Conservation (phyloP, 2,329 filamentous ascomycete genomes). For the Paraphoma sp. region DNA sequence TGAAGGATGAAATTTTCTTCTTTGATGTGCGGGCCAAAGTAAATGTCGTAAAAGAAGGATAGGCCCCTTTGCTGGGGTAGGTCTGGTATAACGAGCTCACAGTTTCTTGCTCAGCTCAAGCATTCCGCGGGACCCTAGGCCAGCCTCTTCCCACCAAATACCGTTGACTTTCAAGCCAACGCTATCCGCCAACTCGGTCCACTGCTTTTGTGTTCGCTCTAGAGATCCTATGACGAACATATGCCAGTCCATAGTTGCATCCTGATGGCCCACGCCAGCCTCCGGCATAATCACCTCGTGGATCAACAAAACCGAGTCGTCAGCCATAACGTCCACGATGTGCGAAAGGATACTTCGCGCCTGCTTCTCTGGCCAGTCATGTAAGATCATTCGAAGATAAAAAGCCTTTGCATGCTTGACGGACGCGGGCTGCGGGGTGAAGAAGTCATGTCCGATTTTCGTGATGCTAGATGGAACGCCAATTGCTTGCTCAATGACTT, state of each 20-base stretch:
- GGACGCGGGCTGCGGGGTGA: conserved; percentile 17
- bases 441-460: conserved; percentile 21
- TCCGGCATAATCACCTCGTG: conserved; percentile 53
- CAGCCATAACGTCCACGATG: conserved; percentile 36
- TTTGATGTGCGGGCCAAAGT: too few species aligned
- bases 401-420: conserved; percentile 32
- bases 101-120: background rate
- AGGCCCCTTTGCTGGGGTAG: too few species aligned
- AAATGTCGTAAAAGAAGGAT: too few species aligned
- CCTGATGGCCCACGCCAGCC: conserved; percentile 35
- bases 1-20: too few species aligned
- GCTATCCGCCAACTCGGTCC: conserved; percentile 39
- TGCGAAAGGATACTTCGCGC: conserved; percentile 42
- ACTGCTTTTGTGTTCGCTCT: conserved; percentile 52
- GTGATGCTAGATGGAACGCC: conserved; percentile 6
- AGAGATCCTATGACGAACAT: conserved; percentile 51
- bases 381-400: conserved; percentile 44
- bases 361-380: conserved; percentile 50
- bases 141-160: conserved; percentile 33
- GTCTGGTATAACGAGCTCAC: too few species aligned
- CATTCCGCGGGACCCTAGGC: background rate
- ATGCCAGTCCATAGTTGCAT: conserved; percentile 48
- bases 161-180: conserved; percentile 46
- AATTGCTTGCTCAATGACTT: conserved; percentile 7
- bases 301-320: conserved; percentile 52